Conservation (phyloP, 2,329 filamentous ascomycete genomes). For the Trichothecium roseum region DNA sequence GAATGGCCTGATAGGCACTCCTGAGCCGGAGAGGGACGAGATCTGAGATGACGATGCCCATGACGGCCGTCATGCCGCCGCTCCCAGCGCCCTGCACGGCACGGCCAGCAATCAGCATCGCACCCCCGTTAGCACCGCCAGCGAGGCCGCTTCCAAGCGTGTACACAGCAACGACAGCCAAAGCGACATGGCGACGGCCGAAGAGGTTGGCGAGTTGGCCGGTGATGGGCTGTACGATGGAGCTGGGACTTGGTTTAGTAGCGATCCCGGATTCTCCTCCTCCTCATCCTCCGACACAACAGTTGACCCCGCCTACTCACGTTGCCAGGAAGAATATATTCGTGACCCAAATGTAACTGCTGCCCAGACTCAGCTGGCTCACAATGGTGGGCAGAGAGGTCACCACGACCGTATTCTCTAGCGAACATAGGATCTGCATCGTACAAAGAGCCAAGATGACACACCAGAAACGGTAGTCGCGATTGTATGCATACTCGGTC, state of each 20-base stretch:
- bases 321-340: conserved; percentile 18
- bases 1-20: conserved; percentile 22
- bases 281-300: no score
- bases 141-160: conserved; percentile 18
- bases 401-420: conserved; percentile 10
- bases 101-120: conserved; percentile 1
- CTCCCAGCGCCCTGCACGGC: conserved; percentile 22
- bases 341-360: conserved; percentile 17
- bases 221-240: conserved; percentile 7
- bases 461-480: no score
- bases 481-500: no score
- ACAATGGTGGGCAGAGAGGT: conserved; percentile 17
- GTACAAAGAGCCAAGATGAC: no score
- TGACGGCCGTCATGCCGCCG: conserved; percentile 2
- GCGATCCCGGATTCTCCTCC: no score
- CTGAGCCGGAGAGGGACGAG: conserved; percentile 33
- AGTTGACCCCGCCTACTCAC: no score
- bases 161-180: conserved; percentile 4
- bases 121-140: conserved; percentile 16
- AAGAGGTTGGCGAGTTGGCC: conserved; percentile 15
- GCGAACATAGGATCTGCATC: no score
- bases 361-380: conserved; percentile 11
- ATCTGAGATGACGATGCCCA: conserved; percentile 21
- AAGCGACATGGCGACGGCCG: conserved; percentile 11
- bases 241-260: no score